phyloP scores from a whole-genome alignment of 495 filamentous ascomycete species.

The Amorphotheca resinae region DNA sequence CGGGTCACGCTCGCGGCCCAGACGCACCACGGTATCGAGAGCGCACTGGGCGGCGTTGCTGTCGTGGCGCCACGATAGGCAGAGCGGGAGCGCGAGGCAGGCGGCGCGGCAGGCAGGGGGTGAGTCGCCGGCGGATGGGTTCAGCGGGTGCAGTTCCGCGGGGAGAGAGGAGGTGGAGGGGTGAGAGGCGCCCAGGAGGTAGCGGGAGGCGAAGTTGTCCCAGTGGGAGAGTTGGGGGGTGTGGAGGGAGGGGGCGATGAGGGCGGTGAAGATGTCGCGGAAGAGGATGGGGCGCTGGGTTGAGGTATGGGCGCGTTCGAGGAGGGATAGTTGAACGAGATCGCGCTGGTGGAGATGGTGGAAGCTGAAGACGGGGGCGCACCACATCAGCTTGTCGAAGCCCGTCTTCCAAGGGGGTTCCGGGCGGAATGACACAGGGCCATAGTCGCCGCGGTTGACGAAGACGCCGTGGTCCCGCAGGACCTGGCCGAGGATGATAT shows the following conservation, averaged over 20 bases:
- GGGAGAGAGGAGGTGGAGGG: background rate
- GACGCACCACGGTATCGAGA: constrained; percentile 1
- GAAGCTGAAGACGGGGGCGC: constrained; percentile 28
- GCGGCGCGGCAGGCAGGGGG: background rate
- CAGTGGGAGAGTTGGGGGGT: background rate
- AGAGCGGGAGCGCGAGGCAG: background rate
- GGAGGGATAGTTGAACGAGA: constrained; percentile 40
- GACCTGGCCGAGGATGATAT: constrained; percentile 48
- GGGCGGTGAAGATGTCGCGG: background rate
- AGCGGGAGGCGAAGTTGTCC: background rate
- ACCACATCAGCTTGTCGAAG: constrained; percentile 38
- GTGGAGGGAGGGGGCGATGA: background rate
- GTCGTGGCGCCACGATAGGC: background rate
- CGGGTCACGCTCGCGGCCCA: constrained; percentile 3
- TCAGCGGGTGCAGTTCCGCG: background rate
- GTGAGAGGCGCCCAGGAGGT: background rate
- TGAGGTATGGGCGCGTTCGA: constrained; percentile 22
- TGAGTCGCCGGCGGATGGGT: background rate
- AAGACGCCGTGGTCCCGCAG: constrained; percentile 40
- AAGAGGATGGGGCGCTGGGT: background rate
- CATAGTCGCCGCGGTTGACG: constrained; percentile 37
- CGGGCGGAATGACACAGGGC: constrained; percentile 46
- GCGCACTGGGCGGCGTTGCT: background rate
- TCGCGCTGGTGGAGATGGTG: constrained; percentile 46
- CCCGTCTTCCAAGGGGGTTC: constrained; percentile 37